Percentiles rank a stretch among this genome's conserved stretches.
phyloP scores from a whole-genome alignment of 345 rosid genomes.

The Eucalyptus erythrocorys region DNA sequence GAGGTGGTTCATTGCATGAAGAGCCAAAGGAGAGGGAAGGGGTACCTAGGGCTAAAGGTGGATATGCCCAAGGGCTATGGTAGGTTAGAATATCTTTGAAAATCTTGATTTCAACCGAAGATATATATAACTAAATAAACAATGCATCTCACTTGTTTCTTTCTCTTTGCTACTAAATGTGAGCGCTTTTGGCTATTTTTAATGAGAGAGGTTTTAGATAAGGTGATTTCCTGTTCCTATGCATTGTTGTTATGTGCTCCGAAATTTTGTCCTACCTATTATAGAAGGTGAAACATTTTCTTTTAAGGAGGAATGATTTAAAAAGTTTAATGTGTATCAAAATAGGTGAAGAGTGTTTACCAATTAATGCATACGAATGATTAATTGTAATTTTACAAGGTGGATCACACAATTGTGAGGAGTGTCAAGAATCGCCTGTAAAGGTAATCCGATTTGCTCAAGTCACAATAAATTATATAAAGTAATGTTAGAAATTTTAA shows the following conservation, averaged over 20 bases:
- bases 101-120: not conserved
- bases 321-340: not conserved
- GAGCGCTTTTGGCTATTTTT: not conserved
- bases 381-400: not conserved
- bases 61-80: not conserved
- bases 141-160: not conserved
- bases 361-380: not conserved
- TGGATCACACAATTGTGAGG: not conserved
- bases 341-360: not conserved
- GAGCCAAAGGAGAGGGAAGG: not conserved
- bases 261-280: not conserved
- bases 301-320: not conserved
- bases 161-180: not conserved
- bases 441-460: not conserved
- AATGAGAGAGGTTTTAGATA: not conserved
- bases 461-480: fast-evolving
- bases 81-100: not conserved
- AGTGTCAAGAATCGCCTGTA: not conserved
- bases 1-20: not conserved
- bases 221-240: not conserved
- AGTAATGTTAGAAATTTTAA: not conserved
- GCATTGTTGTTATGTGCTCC: not conserved
- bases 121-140: not conserved
- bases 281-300: no score
- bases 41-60: not conserved